Evolutionary conservation across 2,329 filamentous ascomycete species (phyloP), one percentile per base, ranked within the genome.

Genomic region (Coleophoma cylindrospora): DNA sequence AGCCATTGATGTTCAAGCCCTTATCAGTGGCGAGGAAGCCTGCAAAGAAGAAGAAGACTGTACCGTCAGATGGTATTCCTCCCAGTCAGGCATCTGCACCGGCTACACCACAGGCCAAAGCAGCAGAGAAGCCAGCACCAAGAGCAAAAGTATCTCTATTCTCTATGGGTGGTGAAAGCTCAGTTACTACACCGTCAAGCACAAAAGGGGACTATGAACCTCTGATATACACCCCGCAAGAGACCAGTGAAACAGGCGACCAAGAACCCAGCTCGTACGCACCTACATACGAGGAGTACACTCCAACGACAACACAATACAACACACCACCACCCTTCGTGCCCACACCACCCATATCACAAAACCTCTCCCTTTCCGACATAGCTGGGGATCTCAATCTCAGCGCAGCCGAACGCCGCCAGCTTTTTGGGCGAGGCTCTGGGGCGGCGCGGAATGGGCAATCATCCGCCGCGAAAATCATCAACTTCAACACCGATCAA

Each of bases 1-100:
- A 91, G 59, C 82, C 90, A 12, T 81, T 91, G 67, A 88, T 90
- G 81, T 96, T 97, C 68, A 87, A 85, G 64, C 92, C 92, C 3
- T 73, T 96, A 36, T 96, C 91, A 1, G 91, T 96, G 13, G 81
- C 84, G 14, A 79, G 89, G 54, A 89, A 86, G 55, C 77, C 83
- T 32, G 80, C 79, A 55, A 90, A 87, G 70, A 89, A 86, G 70
- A 84, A 74, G 50, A 66, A 50, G 38, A 46, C 48, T 13, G 34
- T 61, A 3, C 45, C 57, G 40, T 27, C 27, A 27, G 27, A 27
- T 27, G 43, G 46, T 21, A 38, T 37, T 34, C 47, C 51, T 7
- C 32, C 50, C 27, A 17, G 43, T 10, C 41, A 54, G 15, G 45
- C 61, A 19, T 41, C 62, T 12, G 41, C 59, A 19, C 17, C 62